Percentiles rank a stretch among this genome's conserved stretches.
phyloP scores from a whole-genome alignment of 768 basidiomycete genomes.

The Fistulinella prunicolor region DNA sequence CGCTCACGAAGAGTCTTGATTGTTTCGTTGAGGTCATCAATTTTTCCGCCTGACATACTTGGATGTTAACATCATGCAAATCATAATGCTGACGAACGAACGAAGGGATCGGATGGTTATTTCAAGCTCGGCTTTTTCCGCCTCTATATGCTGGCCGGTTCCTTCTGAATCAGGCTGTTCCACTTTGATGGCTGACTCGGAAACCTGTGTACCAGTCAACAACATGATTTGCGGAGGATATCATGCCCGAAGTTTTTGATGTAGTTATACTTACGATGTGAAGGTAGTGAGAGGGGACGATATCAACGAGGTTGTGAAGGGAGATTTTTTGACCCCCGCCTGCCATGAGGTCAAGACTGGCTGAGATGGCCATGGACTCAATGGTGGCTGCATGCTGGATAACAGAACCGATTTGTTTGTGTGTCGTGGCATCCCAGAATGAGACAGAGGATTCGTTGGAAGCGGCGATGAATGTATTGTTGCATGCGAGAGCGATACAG shows the following conservation, averaged over 20 bases:
- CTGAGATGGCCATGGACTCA: not conserved
- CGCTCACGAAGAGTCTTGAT: not conserved
- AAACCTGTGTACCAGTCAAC: not conserved
- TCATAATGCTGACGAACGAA: not conserved
- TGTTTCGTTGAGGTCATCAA: not conserved
- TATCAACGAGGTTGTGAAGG: not conserved
- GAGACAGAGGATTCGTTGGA: not conserved
- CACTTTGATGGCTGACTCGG: too few relatives aligned
- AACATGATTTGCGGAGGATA: not conserved
- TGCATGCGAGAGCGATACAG: not conserved
- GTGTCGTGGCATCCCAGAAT: not conserved
- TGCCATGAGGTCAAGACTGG: not conserved
- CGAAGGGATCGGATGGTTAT: not conserved
- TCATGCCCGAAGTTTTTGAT: not conserved
- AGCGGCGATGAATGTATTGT: not conserved
- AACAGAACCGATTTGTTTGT: not conserved
- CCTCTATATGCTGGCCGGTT: too few relatives aligned
- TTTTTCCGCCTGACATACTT: not conserved
- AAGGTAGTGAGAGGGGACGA: not conserved
- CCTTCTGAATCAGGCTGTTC: too few relatives aligned
- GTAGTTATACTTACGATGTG: not conserved
- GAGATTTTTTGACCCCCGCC: not conserved
- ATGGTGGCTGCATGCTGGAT: not conserved
- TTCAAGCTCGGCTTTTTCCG: too few relatives aligned
- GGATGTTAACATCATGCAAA: not conserved